A percentile compares a stretch with the other conserved stretches of the same genome.
Conservation (phyloP, 768 basidiomycete species). For the Amanita pallidorosea region DNA sequence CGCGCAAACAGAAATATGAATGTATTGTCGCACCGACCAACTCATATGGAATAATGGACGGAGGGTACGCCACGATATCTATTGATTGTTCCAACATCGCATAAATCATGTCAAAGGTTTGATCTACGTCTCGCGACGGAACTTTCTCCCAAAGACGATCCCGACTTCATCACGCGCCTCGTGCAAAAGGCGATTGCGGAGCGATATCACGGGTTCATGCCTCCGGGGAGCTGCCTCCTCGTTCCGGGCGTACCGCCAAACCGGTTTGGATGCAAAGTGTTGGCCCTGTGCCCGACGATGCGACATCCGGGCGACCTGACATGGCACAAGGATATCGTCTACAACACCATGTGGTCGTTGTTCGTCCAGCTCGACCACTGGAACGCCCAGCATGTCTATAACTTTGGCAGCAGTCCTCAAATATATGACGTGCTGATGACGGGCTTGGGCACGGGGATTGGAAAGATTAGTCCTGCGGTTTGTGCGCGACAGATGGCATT, state of each 20-base stretch:
- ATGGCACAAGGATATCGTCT: constrained; percentile 9
- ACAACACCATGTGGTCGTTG: constrained; percentile 10
- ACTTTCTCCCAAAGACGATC: neutral
- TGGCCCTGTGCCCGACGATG: constrained; percentile 5
- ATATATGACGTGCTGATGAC: constrained; percentile 9
- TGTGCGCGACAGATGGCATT: constrained; percentile 10
- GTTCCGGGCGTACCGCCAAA: neutral
- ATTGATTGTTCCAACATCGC: no score
- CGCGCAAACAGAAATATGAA: neutral
- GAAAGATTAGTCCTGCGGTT: constrained; percentile 1
- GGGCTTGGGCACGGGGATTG: constrained; percentile 9
- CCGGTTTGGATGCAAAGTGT: neutral
- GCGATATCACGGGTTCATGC: neutral
- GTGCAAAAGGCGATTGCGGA: neutral
- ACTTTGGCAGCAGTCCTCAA: neutral
- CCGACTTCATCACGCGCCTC: neutral
- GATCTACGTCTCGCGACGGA: neutral
- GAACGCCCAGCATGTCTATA: neutral
- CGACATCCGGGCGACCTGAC: constrained; percentile 7
- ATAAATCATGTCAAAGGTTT: neutral
- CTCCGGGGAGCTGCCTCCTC: neutral
- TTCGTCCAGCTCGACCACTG: constrained; percentile 6
- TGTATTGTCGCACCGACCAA: neutral
- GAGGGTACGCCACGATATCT: neutral
- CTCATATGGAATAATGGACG: constrained; percentile 1